phyloP scores from a whole-genome alignment of 1,139 yeast genomes.

The Nakaseomyces kungkrabaensis region DNA sequence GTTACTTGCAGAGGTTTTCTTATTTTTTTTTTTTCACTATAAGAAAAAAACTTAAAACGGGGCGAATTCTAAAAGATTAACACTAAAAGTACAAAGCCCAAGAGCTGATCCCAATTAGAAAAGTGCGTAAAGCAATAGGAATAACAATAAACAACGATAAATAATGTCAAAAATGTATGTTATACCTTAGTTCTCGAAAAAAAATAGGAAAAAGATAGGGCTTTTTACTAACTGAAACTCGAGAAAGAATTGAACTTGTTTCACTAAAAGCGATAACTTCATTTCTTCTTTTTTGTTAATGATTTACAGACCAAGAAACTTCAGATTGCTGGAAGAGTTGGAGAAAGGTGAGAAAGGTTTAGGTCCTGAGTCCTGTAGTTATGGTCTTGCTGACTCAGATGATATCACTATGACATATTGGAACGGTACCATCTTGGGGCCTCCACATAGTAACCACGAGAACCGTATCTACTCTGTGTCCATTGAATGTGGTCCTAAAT shows the following conservation, averaged over 20 bases:
- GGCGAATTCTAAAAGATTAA: too few species aligned
- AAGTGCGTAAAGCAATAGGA: not conserved
- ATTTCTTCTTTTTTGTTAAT: too few species aligned
- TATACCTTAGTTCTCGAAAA: not conserved
- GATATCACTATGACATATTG: conserved; percentile 88
- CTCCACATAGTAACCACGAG: conserved; percentile 91
- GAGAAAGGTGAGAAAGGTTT: conserved; percentile 97
- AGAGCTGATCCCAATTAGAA: too few species aligned
- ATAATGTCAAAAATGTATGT: conserved; percentile 35
- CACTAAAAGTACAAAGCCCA: too few species aligned
- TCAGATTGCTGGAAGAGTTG: conserved; percentile 85
- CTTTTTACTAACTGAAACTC: conserved; percentile 2
- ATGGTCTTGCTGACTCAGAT: conserved; percentile 79
- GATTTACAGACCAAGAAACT: conserved; percentile 68
- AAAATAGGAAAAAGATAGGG: too few species aligned
- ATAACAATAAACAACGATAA: not conserved
- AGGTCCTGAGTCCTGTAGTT: conserved; percentile 94
- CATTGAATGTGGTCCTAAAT: conserved; percentile 70
- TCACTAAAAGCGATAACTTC: not conserved
- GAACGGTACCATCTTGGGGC: conserved; percentile 96
- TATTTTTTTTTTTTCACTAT: too few species aligned
- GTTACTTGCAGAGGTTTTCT: too few species aligned
- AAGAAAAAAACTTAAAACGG: too few species aligned
- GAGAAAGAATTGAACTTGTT: too few species aligned
- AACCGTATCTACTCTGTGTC: conserved; percentile 82